Evolutionary conservation across 371 early-diverging fungal species (phyloP).

Genomic region (Basidiobolus meristosporus): DNA sequence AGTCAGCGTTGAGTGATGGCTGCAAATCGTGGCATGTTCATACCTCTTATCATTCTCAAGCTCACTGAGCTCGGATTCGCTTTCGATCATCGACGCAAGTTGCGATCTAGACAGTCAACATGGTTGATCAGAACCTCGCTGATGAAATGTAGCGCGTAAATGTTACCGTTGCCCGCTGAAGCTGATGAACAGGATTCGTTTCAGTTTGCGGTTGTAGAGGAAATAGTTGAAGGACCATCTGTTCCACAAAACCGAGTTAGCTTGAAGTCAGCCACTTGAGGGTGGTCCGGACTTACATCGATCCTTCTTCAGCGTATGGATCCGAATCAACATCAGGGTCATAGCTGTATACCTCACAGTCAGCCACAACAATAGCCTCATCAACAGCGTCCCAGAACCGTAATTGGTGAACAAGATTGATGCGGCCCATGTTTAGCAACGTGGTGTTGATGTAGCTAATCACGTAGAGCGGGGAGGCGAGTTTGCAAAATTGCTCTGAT

Average conservation of each 20-base stretch:
- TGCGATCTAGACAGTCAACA: too few relatives aligned
- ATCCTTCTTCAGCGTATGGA: constrained; percentile 72
- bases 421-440: constrained; percentile 60
- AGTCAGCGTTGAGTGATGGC: too few relatives aligned
- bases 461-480: constrained; percentile 44
- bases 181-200: constrained; percentile 75
- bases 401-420: constrained; percentile 13
- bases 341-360: constrained; percentile 77
- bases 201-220: constrained; percentile 75
- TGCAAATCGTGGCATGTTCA: too few relatives aligned
- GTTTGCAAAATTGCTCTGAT: constrained; percentile 69
- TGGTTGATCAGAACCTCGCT: too few relatives aligned
- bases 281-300: constrained; percentile 9
- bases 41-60: too few relatives aligned
- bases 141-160: too few relatives aligned
- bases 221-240: constrained; percentile 91
- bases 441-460: constrained; percentile 73
- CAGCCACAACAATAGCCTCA: constrained; percentile 50
- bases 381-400: constrained; percentile 71
- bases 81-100: too few relatives aligned
- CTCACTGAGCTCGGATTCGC: too few relatives aligned
- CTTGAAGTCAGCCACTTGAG: not conserved
- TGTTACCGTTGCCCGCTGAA: too few relatives aligned
- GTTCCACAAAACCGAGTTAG: not conserved
- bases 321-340: constrained; percentile 69